Percentiles rank a stretch among this genome's conserved stretches.
These are phyloP conservation scores for Narthecium ossifragum DNA, from an alignment of 106 monocot genomes.

Conservation along the genomic window DNA sequence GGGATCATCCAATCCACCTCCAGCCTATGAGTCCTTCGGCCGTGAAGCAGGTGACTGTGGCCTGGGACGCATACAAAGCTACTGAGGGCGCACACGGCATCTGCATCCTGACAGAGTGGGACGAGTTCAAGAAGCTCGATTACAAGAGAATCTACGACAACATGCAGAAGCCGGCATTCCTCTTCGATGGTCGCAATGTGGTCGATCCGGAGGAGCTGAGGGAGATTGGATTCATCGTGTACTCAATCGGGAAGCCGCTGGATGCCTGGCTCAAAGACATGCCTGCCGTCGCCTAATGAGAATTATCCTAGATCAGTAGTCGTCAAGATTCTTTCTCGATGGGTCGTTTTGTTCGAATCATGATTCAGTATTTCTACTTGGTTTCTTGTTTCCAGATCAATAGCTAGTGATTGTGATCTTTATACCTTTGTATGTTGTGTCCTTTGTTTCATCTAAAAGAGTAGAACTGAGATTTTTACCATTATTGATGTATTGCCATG, in stretches of 20 bases:
- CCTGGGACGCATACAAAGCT: slow-evolving; percentile 31
- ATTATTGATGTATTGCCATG: too few species aligned
- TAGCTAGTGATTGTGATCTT: too few species aligned
- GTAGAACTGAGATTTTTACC: too few species aligned
- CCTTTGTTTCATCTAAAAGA: too few species aligned
- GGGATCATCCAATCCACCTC: slow-evolving; percentile 19
- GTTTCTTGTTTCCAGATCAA: too few species aligned
- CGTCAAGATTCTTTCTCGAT: too few species aligned
- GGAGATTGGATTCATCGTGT: slow-evolving; percentile 29
- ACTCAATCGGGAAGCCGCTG: slow-evolving; percentile 30
- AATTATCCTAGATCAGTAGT: too few species aligned
- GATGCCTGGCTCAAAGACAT: slow-evolving; percentile 27
- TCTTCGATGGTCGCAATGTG: slow-evolving; percentile 33
- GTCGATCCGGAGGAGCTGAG: slow-evolving; percentile 18
- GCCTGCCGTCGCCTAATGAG: slow-evolving; percentile 13
- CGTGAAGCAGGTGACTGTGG: slow-evolving; percentile 23
- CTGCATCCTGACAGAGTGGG: slow-evolving; percentile 37
- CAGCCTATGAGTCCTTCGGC: slow-evolving; percentile 22
- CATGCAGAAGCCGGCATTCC: slow-evolving; percentile 38
- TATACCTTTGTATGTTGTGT: too few species aligned
- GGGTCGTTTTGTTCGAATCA: not conserved
- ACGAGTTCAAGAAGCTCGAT: slow-evolving; percentile 32
- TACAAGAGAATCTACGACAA: slow-evolving; percentile 22
- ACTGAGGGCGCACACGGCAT: slow-evolving; percentile 14
- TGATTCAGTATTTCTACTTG: too few species aligned